phyloP scores from a whole-genome alignment of 805 yeast genomes.

The Ogataea chonburiensis region DNA sequence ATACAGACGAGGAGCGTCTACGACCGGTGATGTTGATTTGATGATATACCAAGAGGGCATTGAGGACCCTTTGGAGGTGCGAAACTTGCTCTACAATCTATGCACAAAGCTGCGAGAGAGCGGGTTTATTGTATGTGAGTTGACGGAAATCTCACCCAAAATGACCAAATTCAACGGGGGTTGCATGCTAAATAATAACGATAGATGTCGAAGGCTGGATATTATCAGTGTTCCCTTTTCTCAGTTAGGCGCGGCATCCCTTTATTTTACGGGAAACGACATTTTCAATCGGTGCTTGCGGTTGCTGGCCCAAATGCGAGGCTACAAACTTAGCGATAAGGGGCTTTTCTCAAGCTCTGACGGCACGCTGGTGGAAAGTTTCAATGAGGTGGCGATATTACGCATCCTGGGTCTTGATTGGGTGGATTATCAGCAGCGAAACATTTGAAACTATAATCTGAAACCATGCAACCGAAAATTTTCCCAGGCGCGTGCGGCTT shows the following conservation, averaged over 20 bases:
- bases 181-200: conserved; percentile 27
- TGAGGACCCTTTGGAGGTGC: conserved; percentile 23
- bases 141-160: conserved; percentile 17
- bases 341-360: conserved; percentile 39
- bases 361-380: conserved; percentile 38
- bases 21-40: conserved; percentile 55
- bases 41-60: conserved; percentile 40
- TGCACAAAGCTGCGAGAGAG: conserved; percentile 12
- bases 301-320: conserved; percentile 40
- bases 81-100: conserved; percentile 17
- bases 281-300: conserved; percentile 49
- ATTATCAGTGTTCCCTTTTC: conserved; percentile 46
- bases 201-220: conserved; percentile 52
- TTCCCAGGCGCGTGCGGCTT: conserved; percentile 14
- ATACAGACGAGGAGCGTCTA: conserved; percentile 45
- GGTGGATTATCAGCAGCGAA: conserved; percentile 25
- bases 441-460: conserved; percentile 20
- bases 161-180: conserved; percentile 39
- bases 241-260: conserved; percentile 45
- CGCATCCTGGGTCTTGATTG: conserved; percentile 40
- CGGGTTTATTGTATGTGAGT: conserved; percentile 25
- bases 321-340: conserved; percentile 38
- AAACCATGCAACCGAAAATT: conserved; percentile 10
- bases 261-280: conserved; percentile 57
- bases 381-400: conserved; percentile 45